A percentile compares a stretch with the other conserved stretches of the same genome.
Conservation (phyloP, 2,329 filamentous ascomycete genomes). For the Colletotrichum higginsianum region DNA sequence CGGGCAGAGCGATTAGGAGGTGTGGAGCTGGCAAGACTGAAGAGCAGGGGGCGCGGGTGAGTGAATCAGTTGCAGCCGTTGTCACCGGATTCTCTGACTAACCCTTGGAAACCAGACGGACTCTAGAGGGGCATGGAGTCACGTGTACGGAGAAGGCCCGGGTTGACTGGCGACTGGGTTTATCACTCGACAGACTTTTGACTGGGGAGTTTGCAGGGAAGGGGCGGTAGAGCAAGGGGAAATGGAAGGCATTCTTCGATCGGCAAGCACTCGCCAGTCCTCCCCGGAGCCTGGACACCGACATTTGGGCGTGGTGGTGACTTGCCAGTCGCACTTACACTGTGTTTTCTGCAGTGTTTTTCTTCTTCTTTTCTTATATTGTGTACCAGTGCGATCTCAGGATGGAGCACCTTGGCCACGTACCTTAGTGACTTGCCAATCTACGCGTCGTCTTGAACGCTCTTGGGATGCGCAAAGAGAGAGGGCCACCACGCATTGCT, state of each 20-base stretch:
- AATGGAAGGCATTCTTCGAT: constrained; percentile 24
- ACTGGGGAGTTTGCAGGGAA: constrained; percentile 29
- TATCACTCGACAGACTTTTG: constrained; percentile 4
- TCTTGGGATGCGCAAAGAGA: background rate
- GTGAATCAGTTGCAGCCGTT: constrained; percentile 29
- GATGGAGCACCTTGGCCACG: too few relatives aligned
- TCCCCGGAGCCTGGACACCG: constrained; percentile 25
- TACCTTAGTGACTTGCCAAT: background rate
- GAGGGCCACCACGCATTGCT: background rate
- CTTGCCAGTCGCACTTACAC: background rate
- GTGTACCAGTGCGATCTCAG: background rate
- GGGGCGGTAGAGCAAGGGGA: constrained; percentile 21
- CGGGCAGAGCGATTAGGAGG: constrained; percentile 23
- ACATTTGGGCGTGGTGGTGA: background rate
- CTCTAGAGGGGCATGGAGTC: background rate
- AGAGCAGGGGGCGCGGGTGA: constrained; percentile 5
- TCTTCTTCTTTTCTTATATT: too few relatives aligned
- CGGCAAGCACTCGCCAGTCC: constrained; percentile 22
- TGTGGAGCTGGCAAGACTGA: constrained; percentile 13
- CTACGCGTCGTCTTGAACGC: background rate
- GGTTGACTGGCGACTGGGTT: constrained; percentile 22
- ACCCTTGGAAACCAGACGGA: background rate
- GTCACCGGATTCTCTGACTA: constrained; percentile 34
- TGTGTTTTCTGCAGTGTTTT: too few relatives aligned
- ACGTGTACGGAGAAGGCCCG: constrained; percentile 32